A percentile compares a stretch with the other conserved stretches of the same genome.
Conservation (phyloP, 2,329 filamentous ascomycete species). For the Colletotrichum siamense region DNA sequence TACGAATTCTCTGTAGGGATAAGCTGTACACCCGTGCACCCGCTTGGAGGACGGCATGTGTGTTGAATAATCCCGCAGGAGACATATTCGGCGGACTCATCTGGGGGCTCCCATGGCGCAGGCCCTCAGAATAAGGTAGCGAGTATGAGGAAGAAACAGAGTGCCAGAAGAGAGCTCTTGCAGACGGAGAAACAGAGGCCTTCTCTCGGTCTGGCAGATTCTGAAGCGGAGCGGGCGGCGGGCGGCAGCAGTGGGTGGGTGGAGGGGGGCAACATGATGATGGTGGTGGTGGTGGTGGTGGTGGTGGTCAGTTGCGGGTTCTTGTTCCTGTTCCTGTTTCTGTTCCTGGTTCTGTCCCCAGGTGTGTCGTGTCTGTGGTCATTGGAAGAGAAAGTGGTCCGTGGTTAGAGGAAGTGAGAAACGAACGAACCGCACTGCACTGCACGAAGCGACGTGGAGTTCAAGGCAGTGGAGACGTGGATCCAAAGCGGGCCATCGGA, state of each 20-base stretch:
- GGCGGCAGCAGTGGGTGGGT: neutral
- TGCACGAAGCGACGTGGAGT: neutral
- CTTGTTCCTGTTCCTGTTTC: neutral
- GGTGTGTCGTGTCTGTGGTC: neutral
- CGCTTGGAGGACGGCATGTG: constrained; percentile 11
- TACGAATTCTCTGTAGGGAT: neutral
- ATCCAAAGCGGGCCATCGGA: neutral
- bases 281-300: neutral
- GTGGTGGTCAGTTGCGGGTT: neutral
- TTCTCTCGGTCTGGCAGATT: neutral
- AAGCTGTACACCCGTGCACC: constrained; percentile 23
- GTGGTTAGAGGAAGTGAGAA: constrained; percentile 2
- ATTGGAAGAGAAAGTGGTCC: neutral
- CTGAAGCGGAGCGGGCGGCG: neutral
- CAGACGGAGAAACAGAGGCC: neutral
- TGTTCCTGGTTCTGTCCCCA: neutral
- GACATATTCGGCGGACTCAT: neutral
- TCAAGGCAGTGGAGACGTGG: constrained; percentile 7
- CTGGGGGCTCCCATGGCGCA: neutral
- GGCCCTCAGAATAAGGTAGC: neutral
- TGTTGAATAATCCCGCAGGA: constrained; percentile 21
- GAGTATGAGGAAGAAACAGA: neutral
- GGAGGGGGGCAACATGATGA: too few species aligned
- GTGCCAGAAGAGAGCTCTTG: too few species aligned
- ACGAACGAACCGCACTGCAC: constrained; percentile 13